Evolutionary conservation across 1,284 basidiomycete species (phyloP), one percentile per base, ranked within the genome.

Genomic region (Phaffia rhodozyma): DNA sequence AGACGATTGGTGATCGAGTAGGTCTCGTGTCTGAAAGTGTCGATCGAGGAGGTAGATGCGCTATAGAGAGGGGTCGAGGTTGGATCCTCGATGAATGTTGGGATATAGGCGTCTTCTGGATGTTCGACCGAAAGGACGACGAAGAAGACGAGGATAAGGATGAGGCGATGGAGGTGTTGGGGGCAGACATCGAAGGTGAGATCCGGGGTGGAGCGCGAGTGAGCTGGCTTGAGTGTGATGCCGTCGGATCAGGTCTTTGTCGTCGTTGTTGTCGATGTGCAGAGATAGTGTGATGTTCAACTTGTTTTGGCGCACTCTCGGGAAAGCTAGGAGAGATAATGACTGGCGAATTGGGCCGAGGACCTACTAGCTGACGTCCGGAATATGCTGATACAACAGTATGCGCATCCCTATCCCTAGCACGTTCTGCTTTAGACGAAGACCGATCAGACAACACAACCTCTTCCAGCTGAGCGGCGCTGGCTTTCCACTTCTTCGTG

Each of bases 41-140:
- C 23, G 53, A 47, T 20, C 38, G 53, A 48, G 52, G 60, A 55
- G 54, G 38, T 27, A 21, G 52, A 61, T 61, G 52, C 38, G 38
- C 38, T 43, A 43, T 43, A 11, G 38, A 43, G 38, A 43, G 38
- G 6, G 38, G 38, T 43, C 38, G 38, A 43, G 60, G 53, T 9
- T 21, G 21, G 38, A 38, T 21, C n/a, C 4, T 48, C 18, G 60
- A 21, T 32, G 27, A 23, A 20, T 20, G 51, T 30, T 34, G 32
- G 23, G 30, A 43, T 43, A 43, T 18, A 29, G 32, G 52, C 9
- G 23, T 21, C n/a, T 13, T 16, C 16, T 34, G 60, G n/a, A 25
- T 11, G 38, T 13, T 32, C 38, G 38, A 43, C 16, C 38, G 38
- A 43, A 43, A 47, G 21, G 27, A 23, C 20, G 21, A 32, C n/a